These are phyloP conservation scores for Cryptococcus sp. DNA, from an alignment of 1,284 basidiomycete species.

Conservation along the genomic window DNA sequence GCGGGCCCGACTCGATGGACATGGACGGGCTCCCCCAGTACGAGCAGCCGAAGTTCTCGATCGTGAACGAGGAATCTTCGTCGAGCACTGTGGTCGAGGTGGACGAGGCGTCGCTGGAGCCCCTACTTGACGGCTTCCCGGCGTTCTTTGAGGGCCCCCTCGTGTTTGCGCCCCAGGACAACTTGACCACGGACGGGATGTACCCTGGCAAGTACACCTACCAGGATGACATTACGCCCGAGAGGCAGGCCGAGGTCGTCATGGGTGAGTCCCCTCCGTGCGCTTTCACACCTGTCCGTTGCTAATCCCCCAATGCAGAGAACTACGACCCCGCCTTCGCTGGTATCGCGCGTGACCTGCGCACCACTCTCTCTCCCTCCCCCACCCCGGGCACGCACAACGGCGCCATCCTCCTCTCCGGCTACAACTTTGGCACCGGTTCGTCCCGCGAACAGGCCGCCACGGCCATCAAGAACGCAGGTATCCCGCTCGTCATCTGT, in stretches of 20 bases:
- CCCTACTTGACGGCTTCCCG: constrained; percentile 78
- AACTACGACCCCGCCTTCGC: constrained; percentile 95
- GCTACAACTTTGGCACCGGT: constrained; percentile 98
- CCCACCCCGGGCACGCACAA: constrained; percentile 33
- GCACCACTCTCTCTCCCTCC: constrained; percentile 27
- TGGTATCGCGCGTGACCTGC: constrained; percentile 63
- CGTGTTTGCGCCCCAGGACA: constrained; percentile 93
- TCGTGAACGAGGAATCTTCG: constrained; percentile 34
- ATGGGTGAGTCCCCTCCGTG: constrained; percentile 47
- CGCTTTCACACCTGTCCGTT: background rate
- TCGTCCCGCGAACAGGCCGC: constrained; percentile 99
- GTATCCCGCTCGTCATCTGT: constrained; percentile 87
- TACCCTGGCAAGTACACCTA: constrained; percentile 99
- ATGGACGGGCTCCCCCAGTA: constrained; percentile 56
- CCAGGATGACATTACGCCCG: constrained; percentile 96
- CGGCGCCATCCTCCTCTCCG: constrained; percentile 80
- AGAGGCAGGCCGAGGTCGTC: constrained; percentile 91
- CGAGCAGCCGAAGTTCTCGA: constrained; percentile 50
- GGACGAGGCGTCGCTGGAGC: constrained; percentile 59
- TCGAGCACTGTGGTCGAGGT: constrained; percentile 23
- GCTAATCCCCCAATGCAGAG: constrained; percentile 54
- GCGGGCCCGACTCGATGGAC: constrained; percentile 72
- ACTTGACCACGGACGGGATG: constrained; percentile 96
- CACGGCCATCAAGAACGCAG: constrained; percentile 91
- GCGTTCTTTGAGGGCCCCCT: constrained; percentile 74